phyloP scores from a whole-genome alignment of 805 yeast species.

The Cyberlindnera veronae region DNA sequence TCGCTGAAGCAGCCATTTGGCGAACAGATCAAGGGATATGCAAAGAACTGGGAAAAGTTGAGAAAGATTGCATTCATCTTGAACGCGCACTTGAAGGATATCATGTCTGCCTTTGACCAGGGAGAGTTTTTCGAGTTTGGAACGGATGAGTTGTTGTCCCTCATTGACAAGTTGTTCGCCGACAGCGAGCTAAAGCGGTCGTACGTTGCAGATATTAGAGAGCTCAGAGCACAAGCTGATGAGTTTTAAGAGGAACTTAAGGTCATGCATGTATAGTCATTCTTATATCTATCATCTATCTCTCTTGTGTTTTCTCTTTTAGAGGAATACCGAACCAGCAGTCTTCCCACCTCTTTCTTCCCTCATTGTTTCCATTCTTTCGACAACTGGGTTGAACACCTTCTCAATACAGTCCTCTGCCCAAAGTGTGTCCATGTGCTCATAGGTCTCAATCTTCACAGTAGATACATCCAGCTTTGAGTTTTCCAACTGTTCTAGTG shows the following conservation, averaged over 20 bases:
- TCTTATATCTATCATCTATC: too few relatives aligned
- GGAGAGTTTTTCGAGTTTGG: constrained; percentile 38
- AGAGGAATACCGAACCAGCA: constrained; percentile 14
- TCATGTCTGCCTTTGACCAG: constrained; percentile 37
- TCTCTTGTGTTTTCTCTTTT: too few relatives aligned
- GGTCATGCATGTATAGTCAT: neutral
- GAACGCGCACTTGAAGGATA: constrained; percentile 37
- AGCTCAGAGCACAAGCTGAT: constrained; percentile 36
- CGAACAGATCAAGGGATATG: constrained; percentile 3
- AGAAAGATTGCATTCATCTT: constrained; percentile 22
- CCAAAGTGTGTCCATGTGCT: constrained; percentile 82
- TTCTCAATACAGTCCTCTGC: constrained; percentile 50
- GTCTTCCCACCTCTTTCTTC: constrained; percentile 1
- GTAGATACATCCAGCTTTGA: constrained; percentile 22
- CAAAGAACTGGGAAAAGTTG: constrained; percentile 22
- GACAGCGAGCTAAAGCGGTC: constrained; percentile 34
- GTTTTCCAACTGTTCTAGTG: constrained; percentile 51
- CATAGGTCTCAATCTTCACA: constrained; percentile 54
- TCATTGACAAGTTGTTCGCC: constrained; percentile 38
- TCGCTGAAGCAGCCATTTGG: constrained; percentile 15
- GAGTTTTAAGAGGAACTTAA: neutral
- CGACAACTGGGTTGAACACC: constrained; percentile 44
- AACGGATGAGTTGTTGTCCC: constrained; percentile 34
- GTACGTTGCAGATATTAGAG: constrained; percentile 37
- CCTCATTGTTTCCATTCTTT: constrained; percentile 35